Evolutionary conservation across 805 yeast genomes (phyloP).

Genomic region (Jamesozyma hellenica): DNA sequence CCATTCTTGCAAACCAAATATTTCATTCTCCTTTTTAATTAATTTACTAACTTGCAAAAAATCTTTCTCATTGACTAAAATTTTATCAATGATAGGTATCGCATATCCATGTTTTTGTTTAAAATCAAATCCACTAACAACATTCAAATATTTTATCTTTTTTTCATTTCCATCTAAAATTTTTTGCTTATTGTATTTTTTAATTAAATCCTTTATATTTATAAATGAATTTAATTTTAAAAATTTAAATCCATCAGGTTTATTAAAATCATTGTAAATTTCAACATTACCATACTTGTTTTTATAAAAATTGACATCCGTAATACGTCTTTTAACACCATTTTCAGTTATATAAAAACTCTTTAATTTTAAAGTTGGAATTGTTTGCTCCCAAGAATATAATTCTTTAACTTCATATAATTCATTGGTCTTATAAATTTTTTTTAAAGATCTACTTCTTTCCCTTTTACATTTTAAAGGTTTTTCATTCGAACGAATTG

Average conservation of each 20-base stretch:
- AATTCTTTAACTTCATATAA: constrained; percentile 11
- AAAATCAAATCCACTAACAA: constrained; percentile 24
- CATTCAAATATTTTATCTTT: constrained; percentile 13
- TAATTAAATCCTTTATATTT: constrained; percentile 6
- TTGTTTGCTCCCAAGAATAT: constrained; percentile 20
- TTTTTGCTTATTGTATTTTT: constrained; percentile 6
- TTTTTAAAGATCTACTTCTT: constrained; percentile 3
- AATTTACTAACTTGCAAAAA: constrained; percentile 3
- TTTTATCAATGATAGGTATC: constrained; percentile 13
- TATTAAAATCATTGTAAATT: constrained; percentile 9
- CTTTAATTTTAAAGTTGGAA: constrained; percentile 12
- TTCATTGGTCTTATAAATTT: background rate
- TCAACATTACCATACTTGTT: constrained; percentile 19
- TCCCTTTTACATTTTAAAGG: constrained; percentile 9
- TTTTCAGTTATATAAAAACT: constrained; percentile 1
- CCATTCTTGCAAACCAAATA: constrained; percentile 12
- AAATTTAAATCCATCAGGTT: constrained; percentile 17
- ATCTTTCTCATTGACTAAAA: constrained; percentile 12
- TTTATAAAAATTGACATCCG: constrained; percentile 11
- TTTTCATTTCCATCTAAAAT: background rate
- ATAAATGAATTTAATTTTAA: background rate
- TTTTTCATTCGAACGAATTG: constrained; percentile 5
- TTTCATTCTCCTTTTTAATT: constrained; percentile 3
- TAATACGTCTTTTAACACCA: constrained; percentile 6
- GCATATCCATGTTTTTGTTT: constrained; percentile 20